Evolutionary conservation across 2,329 filamentous ascomycete genomes (phyloP).

Genomic region (Penicillium nordicum): DNA sequence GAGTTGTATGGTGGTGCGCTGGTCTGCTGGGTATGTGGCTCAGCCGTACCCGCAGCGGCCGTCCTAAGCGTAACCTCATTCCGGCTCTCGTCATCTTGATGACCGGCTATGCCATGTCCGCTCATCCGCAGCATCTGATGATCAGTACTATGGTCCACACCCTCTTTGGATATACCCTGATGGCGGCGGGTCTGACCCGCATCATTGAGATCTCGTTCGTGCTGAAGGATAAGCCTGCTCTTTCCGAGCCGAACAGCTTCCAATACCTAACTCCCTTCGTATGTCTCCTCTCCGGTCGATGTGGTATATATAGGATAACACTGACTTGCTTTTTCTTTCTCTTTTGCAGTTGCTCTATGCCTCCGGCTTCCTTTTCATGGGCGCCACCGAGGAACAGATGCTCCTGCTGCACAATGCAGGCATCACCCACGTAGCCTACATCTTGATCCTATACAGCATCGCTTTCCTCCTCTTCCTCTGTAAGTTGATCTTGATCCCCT

Average conservation of each 20-base stretch:
- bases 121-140: constrained; percentile 78
- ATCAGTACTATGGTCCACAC: constrained; percentile 84
- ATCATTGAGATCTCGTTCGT: constrained; percentile 92
- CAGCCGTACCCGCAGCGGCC: constrained; percentile 75
- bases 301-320: constrained; percentile 17
- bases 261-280: constrained; percentile 69
- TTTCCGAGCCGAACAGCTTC: constrained; percentile 67
- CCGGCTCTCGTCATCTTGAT: constrained; percentile 86
- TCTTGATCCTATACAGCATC: constrained; percentile 85
- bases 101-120: constrained; percentile 94
- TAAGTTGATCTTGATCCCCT: constrained; percentile 39
- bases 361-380: constrained; percentile 95
- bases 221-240: constrained; percentile 65
- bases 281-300: constrained; percentile 42
- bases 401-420: constrained; percentile 65
- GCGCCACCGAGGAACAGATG: constrained; percentile 97
- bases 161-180: constrained; percentile 91
- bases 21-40: constrained; percentile 91
- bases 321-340: constrained; percentile 17
- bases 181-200: constrained; percentile 78
- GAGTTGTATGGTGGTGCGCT: constrained; percentile 97
- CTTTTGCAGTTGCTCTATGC: constrained; percentile 72
- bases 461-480: constrained; percentile 88
- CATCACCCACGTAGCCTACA: constrained; percentile 86
- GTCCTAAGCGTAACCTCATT: constrained; percentile 87